Evolutionary conservation across 345 rosid genomes (phyloP).

Genomic region (Citrus sp.): DNA sequence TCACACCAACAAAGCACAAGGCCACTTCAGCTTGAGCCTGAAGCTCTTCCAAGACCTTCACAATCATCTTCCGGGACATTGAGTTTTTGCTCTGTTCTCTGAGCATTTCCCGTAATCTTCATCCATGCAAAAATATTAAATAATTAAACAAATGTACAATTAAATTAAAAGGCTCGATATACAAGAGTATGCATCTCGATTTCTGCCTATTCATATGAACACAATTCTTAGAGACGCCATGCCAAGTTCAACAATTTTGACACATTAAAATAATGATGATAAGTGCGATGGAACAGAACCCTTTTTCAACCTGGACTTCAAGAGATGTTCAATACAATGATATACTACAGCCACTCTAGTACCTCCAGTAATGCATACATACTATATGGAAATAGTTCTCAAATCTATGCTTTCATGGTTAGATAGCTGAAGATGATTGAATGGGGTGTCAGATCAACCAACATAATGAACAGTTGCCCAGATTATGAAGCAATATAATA

Average conservation of each 20-base stretch:
- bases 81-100: conserved; percentile 43
- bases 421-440: not conserved
- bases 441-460: not conserved
- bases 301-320: not conserved
- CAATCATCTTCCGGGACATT: conserved; percentile 58
- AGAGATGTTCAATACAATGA: not conserved
- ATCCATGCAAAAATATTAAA: conserved; percentile 18
- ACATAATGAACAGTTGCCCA: not conserved
- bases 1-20: conserved; percentile 78
- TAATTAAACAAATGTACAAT: conserved; percentile 1
- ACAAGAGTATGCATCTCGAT: not conserved
- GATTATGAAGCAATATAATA: not conserved
- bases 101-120: conserved; percentile 80
- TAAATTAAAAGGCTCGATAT: not conserved
- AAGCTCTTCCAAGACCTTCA: conserved; percentile 85
- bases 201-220: not conserved
- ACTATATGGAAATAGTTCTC: not conserved
- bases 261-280: not conserved
- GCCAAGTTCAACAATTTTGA: not conserved
- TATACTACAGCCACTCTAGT: not conserved
- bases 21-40: conserved; percentile 98
- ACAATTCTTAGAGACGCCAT: not conserved
- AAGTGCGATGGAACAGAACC: not conserved
- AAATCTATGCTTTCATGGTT: not conserved
- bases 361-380: not conserved